Percentiles rank a stretch among this genome's conserved stretches.
These are phyloP conservation scores for Plasmodium ovale DNA, from an alignment of 169 alveolate genomes.

Conservation along the genomic window DNA sequence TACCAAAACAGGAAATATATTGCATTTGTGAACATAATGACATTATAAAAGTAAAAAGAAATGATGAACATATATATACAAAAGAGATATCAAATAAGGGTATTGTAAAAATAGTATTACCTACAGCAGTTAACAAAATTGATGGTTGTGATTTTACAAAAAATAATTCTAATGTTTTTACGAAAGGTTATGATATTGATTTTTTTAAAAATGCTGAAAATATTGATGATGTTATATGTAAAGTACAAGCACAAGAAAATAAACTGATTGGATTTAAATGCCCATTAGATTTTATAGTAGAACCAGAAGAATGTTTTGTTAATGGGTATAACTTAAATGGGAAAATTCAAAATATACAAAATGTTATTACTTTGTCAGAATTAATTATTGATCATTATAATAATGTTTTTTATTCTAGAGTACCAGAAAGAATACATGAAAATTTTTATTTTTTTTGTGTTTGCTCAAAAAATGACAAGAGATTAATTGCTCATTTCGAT, in stretches of 20 bases:
- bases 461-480: conserved; percentile 12
- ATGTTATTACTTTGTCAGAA: not conserved
- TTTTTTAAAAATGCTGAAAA: not conserved
- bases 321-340: conserved; percentile 34
- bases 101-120: conserved; percentile 13
- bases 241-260: not conserved
- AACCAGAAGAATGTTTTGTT: conserved; percentile 60
- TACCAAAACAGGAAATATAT: not conserved
- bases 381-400: conserved; percentile 43
- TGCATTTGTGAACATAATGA: conserved; percentile 30
- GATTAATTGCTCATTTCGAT: conserved; percentile 1
- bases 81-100: conserved; percentile 23
- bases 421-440: not conserved
- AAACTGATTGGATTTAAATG: conserved; percentile 57
- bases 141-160: conserved; percentile 57
- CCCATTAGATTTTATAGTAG: conserved; percentile 9
- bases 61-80: not conserved
- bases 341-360: conserved; percentile 1
- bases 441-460: conserved; percentile 21
- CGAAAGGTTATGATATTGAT: conserved; percentile 7
- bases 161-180: not conserved
- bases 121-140: not conserved
- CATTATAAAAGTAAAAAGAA: conserved; percentile 1
- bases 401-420: conserved; percentile 11
- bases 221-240: conserved; percentile 20